These are phyloP conservation scores for Discostella stelligera DNA, from an alignment of 352 stramenopile species.

Conservation along the genomic window DNA sequence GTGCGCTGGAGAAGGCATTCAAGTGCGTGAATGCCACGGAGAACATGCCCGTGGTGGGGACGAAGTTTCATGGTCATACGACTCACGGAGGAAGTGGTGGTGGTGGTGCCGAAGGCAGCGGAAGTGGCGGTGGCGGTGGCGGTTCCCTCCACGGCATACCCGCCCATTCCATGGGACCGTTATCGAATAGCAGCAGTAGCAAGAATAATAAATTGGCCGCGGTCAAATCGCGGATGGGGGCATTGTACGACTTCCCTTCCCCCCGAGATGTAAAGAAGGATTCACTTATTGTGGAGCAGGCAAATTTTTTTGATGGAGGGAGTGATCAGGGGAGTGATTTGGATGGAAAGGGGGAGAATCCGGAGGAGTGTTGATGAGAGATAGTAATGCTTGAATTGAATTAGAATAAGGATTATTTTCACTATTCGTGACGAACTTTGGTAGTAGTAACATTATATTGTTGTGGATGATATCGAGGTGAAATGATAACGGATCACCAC, in stretches of 20 bases:
- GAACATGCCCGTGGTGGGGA: conserved; percentile 13
- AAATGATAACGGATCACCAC: no score
- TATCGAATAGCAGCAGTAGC: neutral
- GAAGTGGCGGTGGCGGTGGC: neutral
- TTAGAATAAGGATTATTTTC: neutral
- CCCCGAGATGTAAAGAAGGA: conserved; percentile 1
- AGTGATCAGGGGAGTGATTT: conserved; percentile 26
- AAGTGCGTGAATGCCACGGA: conserved; percentile 25
- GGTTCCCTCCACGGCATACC: conserved; percentile 23
- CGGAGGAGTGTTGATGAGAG: conserved; percentile 29
- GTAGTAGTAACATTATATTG: no score
- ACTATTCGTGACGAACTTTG: neutral
- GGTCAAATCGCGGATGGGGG: conserved; percentile 27
- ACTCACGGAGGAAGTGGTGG: conserved; percentile 5
- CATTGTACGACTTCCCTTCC: conserved; percentile 17
- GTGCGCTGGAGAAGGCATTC: conserved; percentile 46
- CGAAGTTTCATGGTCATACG: conserved; percentile 11
- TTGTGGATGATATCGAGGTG: no score
- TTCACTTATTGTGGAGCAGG: neutral
- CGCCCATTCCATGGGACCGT: conserved; percentile 4
- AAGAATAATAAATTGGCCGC: conserved; percentile 26
- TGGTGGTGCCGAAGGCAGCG: neutral
- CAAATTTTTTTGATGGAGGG: conserved; percentile 20
- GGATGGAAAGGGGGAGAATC: conserved; percentile 34
- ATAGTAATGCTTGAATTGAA: neutral